These are phyloP conservation scores for Paramecium pentaurelia DNA, from an alignment of 73 alveolate species.

Conservation along the genomic window DNA sequence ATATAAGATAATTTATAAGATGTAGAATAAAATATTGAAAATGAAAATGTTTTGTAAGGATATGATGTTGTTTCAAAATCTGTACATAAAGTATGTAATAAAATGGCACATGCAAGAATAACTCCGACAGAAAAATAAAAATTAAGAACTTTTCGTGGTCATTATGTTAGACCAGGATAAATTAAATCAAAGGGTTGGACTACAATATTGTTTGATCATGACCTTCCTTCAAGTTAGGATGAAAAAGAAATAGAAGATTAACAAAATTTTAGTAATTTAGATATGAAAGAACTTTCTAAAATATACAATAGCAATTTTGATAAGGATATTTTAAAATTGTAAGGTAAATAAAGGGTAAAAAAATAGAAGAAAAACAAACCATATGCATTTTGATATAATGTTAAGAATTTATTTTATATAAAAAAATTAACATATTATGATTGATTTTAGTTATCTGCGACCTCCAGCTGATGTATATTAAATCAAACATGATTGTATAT, in stretches of 20 bases:
- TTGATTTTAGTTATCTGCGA: constrained; percentile 11
- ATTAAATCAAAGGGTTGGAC: background rate
- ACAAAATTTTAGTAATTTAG: background rate
- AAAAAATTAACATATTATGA: background rate
- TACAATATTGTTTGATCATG: background rate
- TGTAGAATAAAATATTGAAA: background rate
- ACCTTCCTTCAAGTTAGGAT: background rate
- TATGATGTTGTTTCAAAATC: background rate
- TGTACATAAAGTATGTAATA: background rate
- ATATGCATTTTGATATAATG: background rate
- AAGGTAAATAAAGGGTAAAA: background rate
- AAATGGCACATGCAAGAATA: background rate
- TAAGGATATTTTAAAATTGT: background rate
- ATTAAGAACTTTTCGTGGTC: background rate
- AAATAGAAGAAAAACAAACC: background rate
- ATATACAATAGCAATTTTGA: background rate
- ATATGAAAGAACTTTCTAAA: background rate
- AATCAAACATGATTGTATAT: background rate
- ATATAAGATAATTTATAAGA: background rate
- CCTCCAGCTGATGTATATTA: background rate
- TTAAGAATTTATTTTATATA: background rate
- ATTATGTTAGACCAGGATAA: background rate
- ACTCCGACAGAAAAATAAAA: background rate
- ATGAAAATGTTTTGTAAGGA: background rate
- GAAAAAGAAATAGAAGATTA: background rate